Conservation (phyloP, 805 yeast species). For the Isabelozyma heimii region DNA sequence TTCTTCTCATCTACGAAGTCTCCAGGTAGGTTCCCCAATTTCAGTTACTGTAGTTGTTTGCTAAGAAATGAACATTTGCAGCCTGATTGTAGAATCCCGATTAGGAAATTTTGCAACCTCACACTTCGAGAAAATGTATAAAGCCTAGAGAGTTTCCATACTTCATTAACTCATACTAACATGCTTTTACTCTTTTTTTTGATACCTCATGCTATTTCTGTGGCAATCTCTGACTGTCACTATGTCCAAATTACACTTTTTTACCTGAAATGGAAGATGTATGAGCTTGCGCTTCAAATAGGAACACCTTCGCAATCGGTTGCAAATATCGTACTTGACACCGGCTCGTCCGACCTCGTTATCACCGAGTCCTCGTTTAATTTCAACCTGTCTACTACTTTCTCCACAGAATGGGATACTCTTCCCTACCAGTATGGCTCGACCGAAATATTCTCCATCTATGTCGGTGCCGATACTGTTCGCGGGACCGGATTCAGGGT, state of each 20-base stretch:
- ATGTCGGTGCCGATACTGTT: neutral
- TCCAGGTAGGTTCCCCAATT: too few relatives aligned
- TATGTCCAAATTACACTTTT: neutral
- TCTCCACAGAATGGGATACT: neutral
- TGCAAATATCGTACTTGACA: slow-evolving; percentile 6
- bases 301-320: neutral
- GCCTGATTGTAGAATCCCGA: neutral
- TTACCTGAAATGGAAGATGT: neutral
- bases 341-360: slow-evolving; percentile 8
- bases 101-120: neutral
- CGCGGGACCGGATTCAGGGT: neutral
- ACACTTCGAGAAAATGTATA: neutral
- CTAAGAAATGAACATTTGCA: neutral
- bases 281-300: neutral
- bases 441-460: neutral
- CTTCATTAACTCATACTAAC: neutral
- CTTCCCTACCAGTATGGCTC: neutral
- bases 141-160: neutral
- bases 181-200: neutral
- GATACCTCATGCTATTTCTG: neutral
- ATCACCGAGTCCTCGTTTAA: neutral
- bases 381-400: neutral
- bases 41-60: too few relatives aligned
- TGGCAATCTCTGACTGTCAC: neutral
- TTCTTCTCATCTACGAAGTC: too few relatives aligned